Evolutionary conservation across 208 protist species (phyloP), one percentile per base, ranked within the genome.

Genomic region (Leishmania braziliensis): DNA sequence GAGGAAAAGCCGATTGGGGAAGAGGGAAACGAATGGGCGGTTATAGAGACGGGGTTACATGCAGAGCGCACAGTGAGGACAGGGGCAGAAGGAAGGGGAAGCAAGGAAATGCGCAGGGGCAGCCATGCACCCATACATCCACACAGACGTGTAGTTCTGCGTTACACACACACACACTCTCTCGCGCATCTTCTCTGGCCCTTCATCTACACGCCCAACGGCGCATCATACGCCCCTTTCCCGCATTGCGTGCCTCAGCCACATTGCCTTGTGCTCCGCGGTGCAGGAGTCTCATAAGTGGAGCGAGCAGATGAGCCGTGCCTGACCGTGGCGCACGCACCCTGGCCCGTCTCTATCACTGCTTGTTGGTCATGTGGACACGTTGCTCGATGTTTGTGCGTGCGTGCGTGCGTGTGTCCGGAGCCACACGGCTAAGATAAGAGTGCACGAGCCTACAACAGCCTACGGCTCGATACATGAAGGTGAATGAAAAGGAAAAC

Each of bases 401-500:
- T 75, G 39, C 56, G 26, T 39, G 8, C 33, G 48, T 58, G 70
- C 56, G 69, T 43, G 70, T 39, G 70, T 26, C 14, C 48, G 1
- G 48, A 33, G n/a, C n/a, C 43, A 43, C 48, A 51, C 29, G 70
- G 0, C n/a, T 39, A 20, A 50, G 66, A 20, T 23, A 69, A 23
- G 23, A 26, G 23, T 5, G 65, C 36, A 46, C 14, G 39, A 46
- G 65, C 46, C 14, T 1, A 75, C 26, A 53, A 75, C 36, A 75
- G 29, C 68, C n/a, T 39, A n/a, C 48, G 43, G 70, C 36, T 56
- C 20, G 23, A 50, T 33, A 23, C 33, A 80, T 48, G 74, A 83
- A 77, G 43, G 71, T 26, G 65, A 46, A 46, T 46, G 43, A 46
- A 46, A 46, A 46, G 43, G 43, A 46, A 46, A 46, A 46, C 43